These are phyloP conservation scores for Herpetospermum pedunculosum DNA, from an alignment of 306 rosid species.

Conservation along the genomic window DNA sequence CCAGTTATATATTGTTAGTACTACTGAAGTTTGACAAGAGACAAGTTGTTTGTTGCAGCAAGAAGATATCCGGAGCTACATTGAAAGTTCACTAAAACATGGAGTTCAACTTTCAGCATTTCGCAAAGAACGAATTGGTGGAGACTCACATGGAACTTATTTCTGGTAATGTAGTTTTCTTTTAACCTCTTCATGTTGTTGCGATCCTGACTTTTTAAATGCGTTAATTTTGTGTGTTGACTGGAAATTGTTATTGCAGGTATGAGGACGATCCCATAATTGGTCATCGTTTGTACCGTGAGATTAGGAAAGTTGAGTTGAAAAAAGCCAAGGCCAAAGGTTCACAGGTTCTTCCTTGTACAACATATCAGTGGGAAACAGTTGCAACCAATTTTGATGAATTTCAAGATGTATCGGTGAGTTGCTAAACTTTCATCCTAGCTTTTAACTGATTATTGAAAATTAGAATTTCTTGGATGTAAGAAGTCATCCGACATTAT, in stretches of 20 bases:
- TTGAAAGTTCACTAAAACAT: constrained; percentile 81
- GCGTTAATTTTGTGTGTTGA: not conserved
- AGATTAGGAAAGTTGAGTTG: constrained; percentile 71
- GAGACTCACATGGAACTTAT: constrained; percentile 84
- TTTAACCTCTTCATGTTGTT: not conserved
- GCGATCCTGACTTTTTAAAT: not conserved
- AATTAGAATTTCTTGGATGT: not conserved
- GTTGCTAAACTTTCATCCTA: constrained; percentile 26
- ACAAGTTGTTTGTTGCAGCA: constrained; percentile 50
- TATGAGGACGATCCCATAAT: constrained; percentile 85
- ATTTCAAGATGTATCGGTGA: constrained; percentile 81
- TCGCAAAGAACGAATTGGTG: constrained; percentile 97
- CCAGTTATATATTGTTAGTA: not conserved
- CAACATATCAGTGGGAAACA: constrained; percentile 74
- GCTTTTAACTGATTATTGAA: not conserved
- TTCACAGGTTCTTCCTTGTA: constrained; percentile 51
- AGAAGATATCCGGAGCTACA: constrained; percentile 85
- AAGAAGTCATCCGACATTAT: not conserved
- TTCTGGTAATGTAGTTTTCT: constrained; percentile 65
- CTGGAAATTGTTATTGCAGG: constrained; percentile 32
- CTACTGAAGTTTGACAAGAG: not conserved
- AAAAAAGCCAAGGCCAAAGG: constrained; percentile 70
- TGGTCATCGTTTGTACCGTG: constrained; percentile 91
- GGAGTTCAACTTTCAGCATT: constrained; percentile 76
- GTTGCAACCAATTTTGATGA: constrained; percentile 92